A percentile compares a stretch with the other conserved stretches of the same genome.
These are phyloP conservation scores for Echites panduratus DNA, from an alignment of 257 asterid species.

Conservation along the genomic window DNA sequence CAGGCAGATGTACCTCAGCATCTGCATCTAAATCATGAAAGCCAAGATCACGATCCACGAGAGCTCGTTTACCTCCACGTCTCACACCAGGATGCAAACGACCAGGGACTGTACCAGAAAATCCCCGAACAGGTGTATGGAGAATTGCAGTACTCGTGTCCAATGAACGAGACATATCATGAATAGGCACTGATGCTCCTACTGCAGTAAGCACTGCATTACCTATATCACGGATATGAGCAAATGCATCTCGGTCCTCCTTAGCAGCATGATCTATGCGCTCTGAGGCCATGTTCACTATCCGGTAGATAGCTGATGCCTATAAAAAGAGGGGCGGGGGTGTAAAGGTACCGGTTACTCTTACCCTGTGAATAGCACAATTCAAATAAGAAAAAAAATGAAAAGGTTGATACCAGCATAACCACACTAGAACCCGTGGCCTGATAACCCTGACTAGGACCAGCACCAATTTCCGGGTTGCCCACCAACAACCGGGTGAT, in stretches of 20 bases:
- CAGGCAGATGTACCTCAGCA: background rate
- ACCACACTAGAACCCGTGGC: background rate
- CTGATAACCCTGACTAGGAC: background rate
- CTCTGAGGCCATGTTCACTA: background rate
- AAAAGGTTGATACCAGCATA: background rate
- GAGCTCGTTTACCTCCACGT: background rate
- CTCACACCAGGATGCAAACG: background rate
- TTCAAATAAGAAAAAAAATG: too few relatives aligned
- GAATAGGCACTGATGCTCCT: background rate
- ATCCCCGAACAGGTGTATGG: background rate
- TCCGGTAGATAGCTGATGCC: background rate
- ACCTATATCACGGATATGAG: background rate
- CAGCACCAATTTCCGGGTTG: background rate
- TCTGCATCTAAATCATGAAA: background rate
- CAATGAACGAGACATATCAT: background rate
- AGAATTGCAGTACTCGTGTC: background rate
- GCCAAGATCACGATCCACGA: background rate
- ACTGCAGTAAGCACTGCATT: background rate
- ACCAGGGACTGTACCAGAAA: background rate
- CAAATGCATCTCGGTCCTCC: background rate
- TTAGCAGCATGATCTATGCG: background rate
- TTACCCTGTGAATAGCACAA: background rate
- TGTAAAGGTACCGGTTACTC: background rate
- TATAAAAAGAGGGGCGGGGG: background rate
- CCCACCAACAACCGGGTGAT: background rate